Evolutionary conservation across 495 filamentous ascomycete species (phyloP).

Genomic region (Penicillium malachiteum): DNA sequence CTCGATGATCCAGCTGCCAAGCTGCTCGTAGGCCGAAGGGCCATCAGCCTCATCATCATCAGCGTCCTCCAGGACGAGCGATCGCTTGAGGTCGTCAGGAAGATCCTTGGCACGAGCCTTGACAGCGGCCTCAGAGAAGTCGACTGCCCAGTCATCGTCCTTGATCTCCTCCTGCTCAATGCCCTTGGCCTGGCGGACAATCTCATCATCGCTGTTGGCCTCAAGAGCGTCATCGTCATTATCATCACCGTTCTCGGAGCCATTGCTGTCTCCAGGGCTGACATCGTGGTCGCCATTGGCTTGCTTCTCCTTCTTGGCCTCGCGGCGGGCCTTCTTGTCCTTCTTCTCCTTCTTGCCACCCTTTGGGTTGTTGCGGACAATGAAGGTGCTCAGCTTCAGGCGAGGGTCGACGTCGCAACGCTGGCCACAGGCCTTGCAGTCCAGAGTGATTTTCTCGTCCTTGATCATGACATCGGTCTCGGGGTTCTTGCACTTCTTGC

Average conservation of each 20-base stretch:
- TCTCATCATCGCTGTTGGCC: constrained; percentile 86
- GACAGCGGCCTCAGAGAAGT: constrained; percentile 92
- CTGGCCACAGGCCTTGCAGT: constrained; percentile 98
- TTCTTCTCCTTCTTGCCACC: constrained; percentile 95
- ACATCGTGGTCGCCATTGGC: constrained; percentile 67
- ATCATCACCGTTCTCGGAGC: constrained; percentile 65
- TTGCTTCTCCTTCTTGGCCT: constrained; percentile 68
- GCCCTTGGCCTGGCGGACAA: constrained; percentile 79
- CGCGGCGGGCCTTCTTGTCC: constrained; percentile 76
- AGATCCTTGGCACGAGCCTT: constrained; percentile 89
- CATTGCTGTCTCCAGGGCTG: constrained; percentile 71
- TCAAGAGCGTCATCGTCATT: constrained; percentile 68
- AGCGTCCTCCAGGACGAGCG: constrained; percentile 78
- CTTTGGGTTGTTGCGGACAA: constrained; percentile 92
- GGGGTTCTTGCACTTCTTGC: constrained; percentile 99
- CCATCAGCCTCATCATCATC: constrained; percentile 84
- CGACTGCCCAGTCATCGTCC: constrained; percentile 91
- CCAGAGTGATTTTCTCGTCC: constrained; percentile 82
- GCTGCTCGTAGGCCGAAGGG: constrained; percentile 81
- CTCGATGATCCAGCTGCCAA: constrained; percentile 88
- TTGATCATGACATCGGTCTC: constrained; percentile 95
- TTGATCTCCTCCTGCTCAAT: constrained; percentile 68
- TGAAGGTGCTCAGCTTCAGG: constrained; percentile 95
- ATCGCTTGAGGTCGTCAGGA: constrained; percentile 85
- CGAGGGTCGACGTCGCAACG: constrained; percentile 86